Conservation (phyloP, 805 yeast genomes). For the Scheffersomyces ergatensis region DNA sequence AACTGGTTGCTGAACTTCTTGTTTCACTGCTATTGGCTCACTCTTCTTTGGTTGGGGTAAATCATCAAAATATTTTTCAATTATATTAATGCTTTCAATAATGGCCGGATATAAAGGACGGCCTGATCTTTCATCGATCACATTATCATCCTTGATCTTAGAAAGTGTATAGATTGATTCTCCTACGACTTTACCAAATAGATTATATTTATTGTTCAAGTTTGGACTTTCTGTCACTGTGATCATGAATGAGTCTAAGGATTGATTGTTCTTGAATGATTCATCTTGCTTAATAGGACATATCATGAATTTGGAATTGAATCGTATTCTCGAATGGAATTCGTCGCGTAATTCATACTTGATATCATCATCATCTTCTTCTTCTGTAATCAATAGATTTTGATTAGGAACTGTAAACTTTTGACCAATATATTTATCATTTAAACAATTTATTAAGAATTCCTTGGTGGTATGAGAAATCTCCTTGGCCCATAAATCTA, state of each 20-base stretch:
- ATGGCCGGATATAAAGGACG: conserved; percentile 51
- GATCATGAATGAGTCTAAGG: conserved; percentile 28
- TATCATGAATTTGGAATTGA: conserved; percentile 50
- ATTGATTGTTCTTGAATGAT: conserved; percentile 14
- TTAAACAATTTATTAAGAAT: conserved; percentile 50
- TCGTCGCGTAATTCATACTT: conserved; percentile 32
- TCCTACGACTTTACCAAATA: conserved; percentile 59
- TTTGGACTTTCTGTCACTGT: conserved; percentile 23
- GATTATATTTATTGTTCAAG: conserved; percentile 37
- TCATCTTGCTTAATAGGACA: conserved; percentile 43
- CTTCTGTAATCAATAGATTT: conserved; percentile 4
- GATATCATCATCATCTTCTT: background rate
- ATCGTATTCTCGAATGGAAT: conserved; percentile 49
- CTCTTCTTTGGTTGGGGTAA: conserved; percentile 10
- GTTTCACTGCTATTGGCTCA: background rate
- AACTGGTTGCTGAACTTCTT: conserved; percentile 7
- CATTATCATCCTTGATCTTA: conserved; percentile 48
- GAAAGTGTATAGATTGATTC: conserved; percentile 52
- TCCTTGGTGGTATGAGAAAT: conserved; percentile 46
- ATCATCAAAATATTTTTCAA: conserved; percentile 50
- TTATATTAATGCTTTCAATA: conserved; percentile 40
- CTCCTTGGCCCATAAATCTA: conserved; percentile 72
- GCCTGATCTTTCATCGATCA: conserved; percentile 24
- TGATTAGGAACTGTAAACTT: conserved; percentile 37
- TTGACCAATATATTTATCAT: conserved; percentile 40